Base-by-base conservation (phyloP, 208 protist species). In the Trypanosoma lewisi region DNA sequence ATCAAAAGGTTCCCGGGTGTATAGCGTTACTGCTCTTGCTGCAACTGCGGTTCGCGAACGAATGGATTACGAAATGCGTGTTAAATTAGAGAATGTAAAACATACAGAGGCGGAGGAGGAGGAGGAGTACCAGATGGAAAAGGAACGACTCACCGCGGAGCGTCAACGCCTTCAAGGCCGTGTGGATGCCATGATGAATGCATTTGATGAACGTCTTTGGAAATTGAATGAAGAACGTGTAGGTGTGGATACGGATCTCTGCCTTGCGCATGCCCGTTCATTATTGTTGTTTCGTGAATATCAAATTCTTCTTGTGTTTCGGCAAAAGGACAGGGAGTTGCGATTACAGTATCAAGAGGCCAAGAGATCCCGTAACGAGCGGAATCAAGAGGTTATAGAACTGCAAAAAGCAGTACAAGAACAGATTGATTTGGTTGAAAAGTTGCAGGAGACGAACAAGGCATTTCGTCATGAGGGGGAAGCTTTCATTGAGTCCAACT, bases 271-370 rank as follows among this genome's bases (percentile, higher is more conserved):
- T 45, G 60, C 94, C 8, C 94, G 85, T 21, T 75, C 98, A 14
- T 80, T 98, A 27, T 60, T 98, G 9, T 79, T 98, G 4, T 97
- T 96, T 62, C 71, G 95, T 63, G 98, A 99, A 81, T 93, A 98
- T 30, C 59, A 96, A 54, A 83, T 99, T 37, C 71, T 98, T 14
- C 90, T 96, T 19, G 86, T 97, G 14, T 98, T 96, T 75, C 91
- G 97, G n/a, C 82, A 91, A 16, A 78, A 85, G 17, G 96, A 98
- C 50, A 71, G 79, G 27, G 83, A 77, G 36, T 75, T 98, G 16
- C 75, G 75, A 14, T 28, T 44, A 34, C 83, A 89, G 39, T 69
- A 96, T n/a, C 54, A 78, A 8, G 49, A 70, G 2, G 75, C 83
- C n/a, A 65, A 77, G 45, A 54, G 58, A 12, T 81, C 88, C 21